Evolutionary conservation across 371 early-diverging fungal genomes (phyloP).

Genomic region (Circinella umbellata): DNA sequence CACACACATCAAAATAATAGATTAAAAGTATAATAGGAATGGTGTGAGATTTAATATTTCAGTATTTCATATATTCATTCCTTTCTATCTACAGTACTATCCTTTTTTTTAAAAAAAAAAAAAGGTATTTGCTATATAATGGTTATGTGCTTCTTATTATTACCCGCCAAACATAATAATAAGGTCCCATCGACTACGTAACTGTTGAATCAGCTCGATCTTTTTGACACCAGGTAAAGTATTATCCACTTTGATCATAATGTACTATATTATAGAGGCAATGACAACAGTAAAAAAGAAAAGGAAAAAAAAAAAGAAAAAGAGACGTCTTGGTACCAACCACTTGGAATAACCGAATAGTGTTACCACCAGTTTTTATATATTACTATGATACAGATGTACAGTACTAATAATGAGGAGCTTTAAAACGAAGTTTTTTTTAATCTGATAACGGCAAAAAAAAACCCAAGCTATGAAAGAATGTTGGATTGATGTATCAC

Average conservation of each 20-base stretch:
- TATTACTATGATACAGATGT: background rate
- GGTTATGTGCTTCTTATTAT: no score
- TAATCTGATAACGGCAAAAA: background rate
- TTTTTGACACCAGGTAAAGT: background rate
- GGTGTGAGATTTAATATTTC: no score
- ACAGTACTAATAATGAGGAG: background rate
- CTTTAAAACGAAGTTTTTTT: background rate
- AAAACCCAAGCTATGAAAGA: background rate
- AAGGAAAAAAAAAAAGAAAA: background rate
- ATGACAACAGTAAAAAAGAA: background rate
- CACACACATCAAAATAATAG: background rate
- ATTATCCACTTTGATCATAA: background rate
- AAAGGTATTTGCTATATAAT: no score
- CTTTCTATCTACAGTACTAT: no score
- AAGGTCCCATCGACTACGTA: conserved; percentile 1
- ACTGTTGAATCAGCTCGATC: conserved; percentile 6
- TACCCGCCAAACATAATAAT: conserved; percentile 6
- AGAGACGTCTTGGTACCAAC: background rate
- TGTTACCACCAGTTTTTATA: background rate
- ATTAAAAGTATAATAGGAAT: no score
- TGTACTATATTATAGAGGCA: background rate
- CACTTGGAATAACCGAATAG: background rate
- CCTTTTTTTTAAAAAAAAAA: no score
- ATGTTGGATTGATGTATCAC: background rate
- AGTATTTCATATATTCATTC: no score